These are phyloP conservation scores for Rhodotorula sp. DNA, from an alignment of 1,284 basidiomycete genomes.

Conservation along the genomic window DNA sequence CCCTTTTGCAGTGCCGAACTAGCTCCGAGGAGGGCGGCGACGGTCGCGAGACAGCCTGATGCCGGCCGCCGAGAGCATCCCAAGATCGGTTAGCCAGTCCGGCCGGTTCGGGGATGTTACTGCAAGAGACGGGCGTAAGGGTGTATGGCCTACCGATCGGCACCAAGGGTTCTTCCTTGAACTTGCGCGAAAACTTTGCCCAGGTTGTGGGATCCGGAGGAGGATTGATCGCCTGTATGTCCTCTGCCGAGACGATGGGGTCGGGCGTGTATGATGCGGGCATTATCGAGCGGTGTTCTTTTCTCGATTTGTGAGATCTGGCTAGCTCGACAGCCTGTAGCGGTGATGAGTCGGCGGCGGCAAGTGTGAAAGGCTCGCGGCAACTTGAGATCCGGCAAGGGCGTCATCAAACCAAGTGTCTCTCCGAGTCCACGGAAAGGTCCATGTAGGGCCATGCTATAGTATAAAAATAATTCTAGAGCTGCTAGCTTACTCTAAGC, in stretches of 20 bases:
- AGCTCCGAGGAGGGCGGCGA: constrained; percentile 42
- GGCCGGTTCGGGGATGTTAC: no score
- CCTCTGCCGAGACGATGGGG: constrained; percentile 12
- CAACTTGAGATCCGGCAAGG: no score
- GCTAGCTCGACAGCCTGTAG: neutral
- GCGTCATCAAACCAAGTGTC: no score
- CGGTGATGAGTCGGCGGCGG: no score
- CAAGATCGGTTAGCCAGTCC: neutral
- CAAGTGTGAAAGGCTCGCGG: no score
- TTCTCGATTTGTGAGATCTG: neutral
- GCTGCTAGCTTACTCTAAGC: no score
- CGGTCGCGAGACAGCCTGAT: constrained; percentile 42
- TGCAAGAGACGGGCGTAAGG: neutral
- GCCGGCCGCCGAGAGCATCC: neutral
- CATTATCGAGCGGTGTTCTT: constrained; percentile 6
- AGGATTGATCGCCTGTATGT: constrained; percentile 1
- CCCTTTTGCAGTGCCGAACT: constrained; percentile 43
- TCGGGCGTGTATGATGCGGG: constrained; percentile 33
- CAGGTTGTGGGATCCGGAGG: constrained; percentile 27
- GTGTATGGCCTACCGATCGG: constrained; percentile 36
- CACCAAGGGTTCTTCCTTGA: constrained; percentile 45
- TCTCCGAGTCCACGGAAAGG: no score
- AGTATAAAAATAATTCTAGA: no score
- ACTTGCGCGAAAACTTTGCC: constrained; percentile 38
- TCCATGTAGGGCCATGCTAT: no score